A percentile compares a stretch with the other conserved stretches of the same genome.
phyloP scores from a whole-genome alignment of 176 grass and related monocot genomes.

The Lolium multiflorum region DNA sequence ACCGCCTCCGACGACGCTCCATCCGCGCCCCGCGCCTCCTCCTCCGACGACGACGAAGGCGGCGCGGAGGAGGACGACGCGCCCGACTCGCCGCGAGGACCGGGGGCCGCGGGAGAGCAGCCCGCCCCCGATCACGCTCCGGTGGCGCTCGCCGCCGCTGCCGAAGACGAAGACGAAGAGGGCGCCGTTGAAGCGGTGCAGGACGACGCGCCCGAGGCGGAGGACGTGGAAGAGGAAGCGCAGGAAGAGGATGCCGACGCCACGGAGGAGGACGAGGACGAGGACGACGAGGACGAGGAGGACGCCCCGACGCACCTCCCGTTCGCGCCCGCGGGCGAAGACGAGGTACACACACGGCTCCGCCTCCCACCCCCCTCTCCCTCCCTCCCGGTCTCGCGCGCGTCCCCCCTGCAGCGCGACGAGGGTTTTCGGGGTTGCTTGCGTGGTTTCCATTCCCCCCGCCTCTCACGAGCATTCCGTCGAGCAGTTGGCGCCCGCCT shows the following conservation, averaged over 20 bases:
- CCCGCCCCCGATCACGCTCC: background rate
- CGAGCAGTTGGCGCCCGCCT: slow-evolving; percentile 15
- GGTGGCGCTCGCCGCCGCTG: background rate
- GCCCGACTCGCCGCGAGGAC: background rate
- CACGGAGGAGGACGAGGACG: background rate
- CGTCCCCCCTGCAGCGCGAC: background rate
- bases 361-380: background rate
- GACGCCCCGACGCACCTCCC: slow-evolving; percentile 78
- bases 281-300: slow-evolving; percentile 22
- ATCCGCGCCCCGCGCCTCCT: slow-evolving; percentile 9
- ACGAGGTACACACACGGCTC: slow-evolving; percentile 51
- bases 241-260: background rate
- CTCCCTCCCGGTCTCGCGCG: no score
- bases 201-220: slow-evolving; percentile 3
- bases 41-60: background rate
- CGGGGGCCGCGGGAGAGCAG: background rate
- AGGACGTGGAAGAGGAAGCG: background rate
- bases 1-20: background rate
- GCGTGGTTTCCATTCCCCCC: background rate
- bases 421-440: background rate
- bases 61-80: background rate
- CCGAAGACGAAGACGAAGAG: background rate
- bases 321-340: slow-evolving; percentile 75
- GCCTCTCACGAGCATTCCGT: slow-evolving; percentile 24
- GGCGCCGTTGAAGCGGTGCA: slow-evolving; percentile 6